A percentile compares a stretch with the other conserved stretches of the same genome.
These are phyloP conservation scores for Cryptococcus sp. DNA, from an alignment of 1,284 basidiomycete species.

Conservation along the genomic window DNA sequence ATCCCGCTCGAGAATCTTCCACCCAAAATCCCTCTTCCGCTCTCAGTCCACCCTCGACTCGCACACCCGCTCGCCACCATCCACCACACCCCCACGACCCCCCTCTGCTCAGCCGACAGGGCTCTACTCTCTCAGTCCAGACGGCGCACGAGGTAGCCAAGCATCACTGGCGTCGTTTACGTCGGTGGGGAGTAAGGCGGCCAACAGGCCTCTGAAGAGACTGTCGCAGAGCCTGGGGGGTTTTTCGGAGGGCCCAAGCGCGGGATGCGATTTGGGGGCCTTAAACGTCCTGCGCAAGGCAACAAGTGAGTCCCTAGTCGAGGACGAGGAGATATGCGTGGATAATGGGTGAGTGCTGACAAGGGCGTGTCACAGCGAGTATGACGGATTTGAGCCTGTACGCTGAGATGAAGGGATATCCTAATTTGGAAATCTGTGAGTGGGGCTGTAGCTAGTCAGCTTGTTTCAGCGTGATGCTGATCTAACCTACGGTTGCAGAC, in stretches of 20 bases:
- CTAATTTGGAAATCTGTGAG: neutral
- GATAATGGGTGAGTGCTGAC: no score
- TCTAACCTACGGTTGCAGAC: neutral
- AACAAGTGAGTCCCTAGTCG: neutral
- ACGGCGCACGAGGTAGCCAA: neutral
- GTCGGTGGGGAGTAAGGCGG: neutral
- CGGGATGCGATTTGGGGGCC: conserved; percentile 1
- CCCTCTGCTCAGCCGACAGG: neutral
- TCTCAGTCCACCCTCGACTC: neutral
- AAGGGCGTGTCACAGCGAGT: neutral
- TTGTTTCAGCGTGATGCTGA: neutral
- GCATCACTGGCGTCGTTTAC: neutral
- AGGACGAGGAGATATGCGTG: no score
- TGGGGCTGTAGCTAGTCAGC: neutral
- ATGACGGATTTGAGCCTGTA: neutral
- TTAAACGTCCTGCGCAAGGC: conserved; percentile 7
- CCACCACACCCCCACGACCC: neutral
- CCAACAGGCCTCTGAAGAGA: conserved; percentile 11
- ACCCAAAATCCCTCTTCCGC: neutral
- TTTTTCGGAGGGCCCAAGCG: conserved; percentile 11
- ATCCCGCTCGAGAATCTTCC: neutral
- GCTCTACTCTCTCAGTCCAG: no score
- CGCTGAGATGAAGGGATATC: neutral
- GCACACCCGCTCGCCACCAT: neutral
- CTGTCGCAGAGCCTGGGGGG: conserved; percentile 5